Percentiles rank a stretch among this genome's conserved stretches.
Evolutionary conservation across 2,329 filamentous ascomycete genomes (phyloP).

Genomic region (Golovinomyces cichoracearum): DNA sequence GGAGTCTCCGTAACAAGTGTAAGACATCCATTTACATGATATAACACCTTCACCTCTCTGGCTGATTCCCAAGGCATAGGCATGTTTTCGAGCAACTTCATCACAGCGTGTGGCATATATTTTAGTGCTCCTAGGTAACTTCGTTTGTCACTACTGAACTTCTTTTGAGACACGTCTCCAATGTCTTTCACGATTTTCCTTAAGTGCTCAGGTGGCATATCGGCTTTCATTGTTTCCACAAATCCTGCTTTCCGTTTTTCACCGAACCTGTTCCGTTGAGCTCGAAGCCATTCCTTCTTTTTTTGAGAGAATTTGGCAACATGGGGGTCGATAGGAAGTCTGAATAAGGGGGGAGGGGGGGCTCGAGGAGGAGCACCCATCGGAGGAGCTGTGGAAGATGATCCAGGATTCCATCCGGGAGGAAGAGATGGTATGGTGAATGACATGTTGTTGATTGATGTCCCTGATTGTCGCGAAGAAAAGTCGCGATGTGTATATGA

Average conservation of each 20-base stretch:
- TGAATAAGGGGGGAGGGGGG: conserved; percentile 67
- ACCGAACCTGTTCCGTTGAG: conserved; percentile 73
- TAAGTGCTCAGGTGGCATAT: conserved; percentile 94
- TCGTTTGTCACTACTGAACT: conserved; percentile 94
- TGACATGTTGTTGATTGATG: conserved; percentile 21
- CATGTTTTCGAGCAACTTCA: conserved; percentile 98
- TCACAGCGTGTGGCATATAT: conserved; percentile 95
- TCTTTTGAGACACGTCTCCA: conserved; percentile 96
- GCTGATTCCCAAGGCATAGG: conserved; percentile 98
- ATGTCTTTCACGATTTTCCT: conserved; percentile 98
- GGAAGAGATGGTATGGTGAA: conserved; percentile 40
- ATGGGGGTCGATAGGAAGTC: conserved; percentile 54
- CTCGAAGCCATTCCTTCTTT: conserved; percentile 94
- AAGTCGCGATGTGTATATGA: too few species aligned
- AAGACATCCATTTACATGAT: conserved; percentile 92
- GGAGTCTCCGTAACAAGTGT: conserved; percentile 93
- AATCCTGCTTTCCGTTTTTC: conserved; percentile 95
- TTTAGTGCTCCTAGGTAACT: conserved; percentile 93
- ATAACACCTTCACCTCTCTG: conserved; percentile 88
- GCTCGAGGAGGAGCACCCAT: conserved; percentile 21
- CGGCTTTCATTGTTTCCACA: conserved; percentile 91
- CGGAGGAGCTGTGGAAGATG: conserved; percentile 17
- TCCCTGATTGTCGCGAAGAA: too few species aligned
- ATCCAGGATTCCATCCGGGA: conserved; percentile 33
- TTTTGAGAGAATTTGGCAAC: conserved; percentile 91